Conservation (phyloP, 2,329 filamentous ascomycete species). For the Aplosporella prunicola region DNA sequence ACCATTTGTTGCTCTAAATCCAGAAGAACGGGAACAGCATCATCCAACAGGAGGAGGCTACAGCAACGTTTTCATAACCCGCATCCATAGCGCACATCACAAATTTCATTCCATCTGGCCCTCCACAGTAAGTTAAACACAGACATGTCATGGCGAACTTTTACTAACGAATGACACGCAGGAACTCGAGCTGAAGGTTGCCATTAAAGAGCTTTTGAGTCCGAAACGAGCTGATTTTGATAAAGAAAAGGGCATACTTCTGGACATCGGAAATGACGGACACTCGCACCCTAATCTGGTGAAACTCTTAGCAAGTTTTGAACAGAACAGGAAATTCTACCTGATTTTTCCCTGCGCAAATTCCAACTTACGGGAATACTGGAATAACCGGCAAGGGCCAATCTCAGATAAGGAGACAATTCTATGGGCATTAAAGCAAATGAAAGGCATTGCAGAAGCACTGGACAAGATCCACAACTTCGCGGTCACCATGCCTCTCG, state of each 20-base stretch:
- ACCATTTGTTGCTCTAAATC: not conserved
- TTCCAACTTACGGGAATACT: not conserved
- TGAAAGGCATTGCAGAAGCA: not conserved
- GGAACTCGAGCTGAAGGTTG: not conserved
- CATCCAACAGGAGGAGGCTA: conserved; percentile 2
- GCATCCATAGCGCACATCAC: conserved; percentile 7
- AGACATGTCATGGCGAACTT: not conserved
- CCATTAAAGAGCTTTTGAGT: conserved; percentile 7
- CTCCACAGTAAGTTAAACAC: not conserved
- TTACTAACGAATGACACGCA: not conserved
- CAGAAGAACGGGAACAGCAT: not conserved
- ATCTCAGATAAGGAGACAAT: not conserved
- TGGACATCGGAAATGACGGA: not conserved
- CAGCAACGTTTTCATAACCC: conserved; percentile 7
- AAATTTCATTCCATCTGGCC: not conserved
- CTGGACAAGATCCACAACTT: not conserved
- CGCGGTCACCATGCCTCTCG: not conserved
- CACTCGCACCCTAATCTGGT: not conserved
- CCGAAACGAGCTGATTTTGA: conserved; percentile 3
- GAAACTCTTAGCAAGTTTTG: not conserved
- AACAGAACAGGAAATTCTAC: not conserved
- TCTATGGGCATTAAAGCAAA: not conserved
- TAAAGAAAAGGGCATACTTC: conserved; percentile 1
- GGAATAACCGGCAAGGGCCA: not conserved
- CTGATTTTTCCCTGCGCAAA: not conserved